Evolutionary conservation across 73 alveolate species (phyloP).

Genomic region (Paramecium sonneborni): DNA sequence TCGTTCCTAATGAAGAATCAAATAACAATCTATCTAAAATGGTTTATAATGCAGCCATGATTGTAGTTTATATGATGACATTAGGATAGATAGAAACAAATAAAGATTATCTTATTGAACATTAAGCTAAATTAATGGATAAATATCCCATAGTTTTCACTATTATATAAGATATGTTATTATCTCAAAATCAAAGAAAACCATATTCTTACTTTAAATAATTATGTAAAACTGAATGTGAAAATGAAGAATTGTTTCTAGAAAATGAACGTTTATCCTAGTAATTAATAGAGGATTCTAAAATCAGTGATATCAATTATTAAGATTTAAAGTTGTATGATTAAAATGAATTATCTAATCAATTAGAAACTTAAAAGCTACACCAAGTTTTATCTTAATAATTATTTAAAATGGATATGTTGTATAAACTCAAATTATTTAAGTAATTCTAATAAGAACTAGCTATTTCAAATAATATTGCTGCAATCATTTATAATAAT

Average conservation of each 20-base stretch:
- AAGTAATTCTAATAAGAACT: background rate
- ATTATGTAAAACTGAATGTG: background rate
- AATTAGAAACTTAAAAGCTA: background rate
- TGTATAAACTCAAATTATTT: background rate
- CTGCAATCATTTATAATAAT: background rate
- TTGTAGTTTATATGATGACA: conserved; percentile 40
- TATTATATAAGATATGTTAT: conserved; percentile 14
- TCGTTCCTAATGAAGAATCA: background rate
- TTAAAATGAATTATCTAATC: background rate
- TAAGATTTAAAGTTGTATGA: conserved; percentile 33
- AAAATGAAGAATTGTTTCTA: background rate
- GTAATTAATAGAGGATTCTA: background rate
- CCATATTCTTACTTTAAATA: background rate
- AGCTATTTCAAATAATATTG: background rate
- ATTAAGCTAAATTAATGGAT: background rate
- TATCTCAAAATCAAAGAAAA: conserved; percentile 20
- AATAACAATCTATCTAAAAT: background rate
- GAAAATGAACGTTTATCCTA: background rate
- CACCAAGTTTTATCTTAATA: background rate
- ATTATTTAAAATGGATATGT: conserved; percentile 26
- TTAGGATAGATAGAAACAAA: background rate
- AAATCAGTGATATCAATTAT: background rate
- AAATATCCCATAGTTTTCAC: conserved; percentile 39
- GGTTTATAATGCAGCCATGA: conserved; percentile 44
- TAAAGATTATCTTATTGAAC: background rate